Evolutionary conservation across 495 filamentous ascomycete genomes (phyloP).

Genomic region (Penicillium subrubescens): DNA sequence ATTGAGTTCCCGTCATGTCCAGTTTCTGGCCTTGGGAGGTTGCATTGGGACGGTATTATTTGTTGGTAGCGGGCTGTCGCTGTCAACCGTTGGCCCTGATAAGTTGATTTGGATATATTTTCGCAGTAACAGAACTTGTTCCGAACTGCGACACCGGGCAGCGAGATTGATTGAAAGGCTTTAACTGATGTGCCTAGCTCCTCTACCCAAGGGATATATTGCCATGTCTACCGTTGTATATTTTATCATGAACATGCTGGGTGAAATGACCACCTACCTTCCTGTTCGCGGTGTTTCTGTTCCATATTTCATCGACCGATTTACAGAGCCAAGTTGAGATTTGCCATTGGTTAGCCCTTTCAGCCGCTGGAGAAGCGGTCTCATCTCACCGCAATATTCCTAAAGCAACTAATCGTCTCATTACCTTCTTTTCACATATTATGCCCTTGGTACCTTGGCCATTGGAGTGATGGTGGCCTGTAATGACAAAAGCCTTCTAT

Average conservation of each 20-base stretch:
- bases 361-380: conserved; percentile 78
- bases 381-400: conserved; percentile 78
- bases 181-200: too few relatives aligned
- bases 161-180: too few relatives aligned
- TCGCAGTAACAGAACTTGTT: too few relatives aligned
- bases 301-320: too few relatives aligned
- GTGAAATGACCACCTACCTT: too few relatives aligned
- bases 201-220: too few relatives aligned
- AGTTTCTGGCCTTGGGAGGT: neutral
- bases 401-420: conserved; percentile 78
- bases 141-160: too few relatives aligned
- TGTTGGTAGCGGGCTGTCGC: neutral
- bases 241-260: too few relatives aligned
- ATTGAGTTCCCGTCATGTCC: neutral
- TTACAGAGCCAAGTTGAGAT: neutral
- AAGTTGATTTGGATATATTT: too few relatives aligned
- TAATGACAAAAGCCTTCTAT: neutral
- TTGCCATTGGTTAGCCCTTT: conserved; percentile 58
- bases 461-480: conserved; percentile 26
- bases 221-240: too few relatives aligned
- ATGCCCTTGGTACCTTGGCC: conserved; percentile 56
- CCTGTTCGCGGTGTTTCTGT: too few relatives aligned
- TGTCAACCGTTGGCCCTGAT: too few relatives aligned
- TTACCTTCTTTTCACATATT: conserved; percentile 83
- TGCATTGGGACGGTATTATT: neutral